Conservation (phyloP, 2,329 filamentous ascomycete species). For the Endoconidiophora polonica region DNA sequence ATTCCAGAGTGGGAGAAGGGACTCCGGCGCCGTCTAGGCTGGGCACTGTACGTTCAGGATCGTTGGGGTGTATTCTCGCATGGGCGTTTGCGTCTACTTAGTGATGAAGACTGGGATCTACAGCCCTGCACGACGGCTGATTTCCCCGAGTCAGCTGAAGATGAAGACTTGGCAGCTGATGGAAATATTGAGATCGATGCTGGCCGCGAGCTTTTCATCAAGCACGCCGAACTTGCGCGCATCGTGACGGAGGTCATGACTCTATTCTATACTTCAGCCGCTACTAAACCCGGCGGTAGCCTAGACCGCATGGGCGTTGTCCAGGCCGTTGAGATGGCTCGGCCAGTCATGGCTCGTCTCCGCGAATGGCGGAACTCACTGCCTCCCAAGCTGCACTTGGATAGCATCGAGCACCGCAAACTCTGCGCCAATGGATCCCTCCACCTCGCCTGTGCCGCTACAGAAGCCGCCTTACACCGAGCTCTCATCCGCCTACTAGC, state of each 20-base stretch:
- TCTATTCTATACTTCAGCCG: conserved; percentile 14
- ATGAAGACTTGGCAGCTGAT: conserved; percentile 16
- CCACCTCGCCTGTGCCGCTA: conserved; percentile 27
- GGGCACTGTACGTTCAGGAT: conserved; percentile 41
- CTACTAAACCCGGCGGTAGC: conserved; percentile 8
- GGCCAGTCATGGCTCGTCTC: conserved; percentile 28
- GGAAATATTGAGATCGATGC: conserved; percentile 24
- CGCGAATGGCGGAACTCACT: conserved; percentile 30
- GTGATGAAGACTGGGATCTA: conserved; percentile 33
- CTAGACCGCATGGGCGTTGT: conserved; percentile 11
- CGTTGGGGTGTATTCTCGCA: conserved; percentile 37
- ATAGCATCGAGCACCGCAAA: conserved; percentile 22
- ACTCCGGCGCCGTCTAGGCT: conserved; percentile 37
- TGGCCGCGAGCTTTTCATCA: conserved; percentile 25
- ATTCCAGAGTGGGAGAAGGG: conserved; percentile 37
- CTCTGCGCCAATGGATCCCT: conserved; percentile 25
- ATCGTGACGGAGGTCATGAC: conserved; percentile 28
- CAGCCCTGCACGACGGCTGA: conserved; percentile 15
- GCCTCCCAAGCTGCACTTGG: conserved; percentile 26
- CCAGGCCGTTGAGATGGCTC: conserved; percentile 26
- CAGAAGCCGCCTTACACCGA: conserved; percentile 27
- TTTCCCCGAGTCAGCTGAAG: conserved; percentile 17
- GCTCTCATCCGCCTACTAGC: conserved; percentile 22
- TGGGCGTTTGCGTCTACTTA: conserved; percentile 35
- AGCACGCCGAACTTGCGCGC: conserved; percentile 27